Base-by-base conservation (phyloP, 2,329 filamentous ascomycete species). In the Parastagonospora nodorum region DNA sequence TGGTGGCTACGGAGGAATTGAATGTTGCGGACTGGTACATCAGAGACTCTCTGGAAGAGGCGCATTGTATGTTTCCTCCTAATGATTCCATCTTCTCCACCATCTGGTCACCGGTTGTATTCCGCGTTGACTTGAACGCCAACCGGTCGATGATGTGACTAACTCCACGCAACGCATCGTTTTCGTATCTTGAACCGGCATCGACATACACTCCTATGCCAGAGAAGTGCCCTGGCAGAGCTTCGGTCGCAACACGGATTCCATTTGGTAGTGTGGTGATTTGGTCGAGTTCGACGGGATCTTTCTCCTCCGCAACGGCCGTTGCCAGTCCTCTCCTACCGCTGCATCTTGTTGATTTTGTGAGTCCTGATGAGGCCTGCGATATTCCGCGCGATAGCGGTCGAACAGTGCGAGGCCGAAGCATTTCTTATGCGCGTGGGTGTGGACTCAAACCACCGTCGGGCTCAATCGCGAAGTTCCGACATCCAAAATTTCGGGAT, bases 11-110 rank as follows among this genome's bases (percentile, higher is more conserved):
- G 14, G 91, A 88, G 24, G 88, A 88, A 79, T 99, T 99, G 84
- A 99, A 99, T 28, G 92, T 97, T 24, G 94, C 94, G 1, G 92
- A 90, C 75, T 99, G 94, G 79, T 99, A 99, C 94, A 99, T 99
- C 77, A 99, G 84, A 49, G 91, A 91, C 76, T 99, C 94, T 59
- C 94, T 84, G 2, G 92, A 96, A 1, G 92, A 97, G 9, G 93
- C 92, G 77, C 94, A 99, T 77, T 97, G 92, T 52, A 99, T 93
- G 73, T 97, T 97, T 29, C 94, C 94, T 31, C 94, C 94, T 2
- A 99, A 80, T 0, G 87, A 88, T 75, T 97, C 94, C 30, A 97
- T 83, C 30, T 87, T 82, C 74, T 96, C 91, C 15, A 96, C 80
- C 86, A 97, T 94, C 62, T 92, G 81, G 74, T 97, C 92, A 48